phyloP scores from a whole-genome alignment of 495 filamentous ascomycete species.

The Melanomma pulvis-pyrius region DNA sequence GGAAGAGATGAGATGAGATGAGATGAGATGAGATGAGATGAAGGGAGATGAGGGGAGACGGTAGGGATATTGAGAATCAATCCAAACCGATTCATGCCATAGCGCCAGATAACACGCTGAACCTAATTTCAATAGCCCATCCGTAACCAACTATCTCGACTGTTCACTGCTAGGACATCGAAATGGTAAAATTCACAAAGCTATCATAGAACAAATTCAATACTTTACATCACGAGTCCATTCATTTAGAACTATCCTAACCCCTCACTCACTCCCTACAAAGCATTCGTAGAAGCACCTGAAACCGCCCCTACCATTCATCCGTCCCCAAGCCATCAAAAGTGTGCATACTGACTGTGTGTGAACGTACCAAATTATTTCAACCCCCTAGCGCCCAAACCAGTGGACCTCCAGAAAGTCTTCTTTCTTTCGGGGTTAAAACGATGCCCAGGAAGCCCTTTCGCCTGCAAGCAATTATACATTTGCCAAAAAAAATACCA shows the following conservation, averaged over 20 bases:
- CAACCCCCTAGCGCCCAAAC: conserved; percentile 10
- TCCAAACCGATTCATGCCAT: too few species aligned
- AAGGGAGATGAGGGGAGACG: conserved; percentile 72
- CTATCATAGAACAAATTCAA: conserved; percentile 35
- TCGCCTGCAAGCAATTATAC: background rate
- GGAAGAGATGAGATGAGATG: conserved; percentile 76
- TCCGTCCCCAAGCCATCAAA: background rate
- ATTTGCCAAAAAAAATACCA: background rate
- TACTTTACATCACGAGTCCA: background rate
- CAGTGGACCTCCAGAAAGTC: background rate
- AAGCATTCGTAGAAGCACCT: background rate
- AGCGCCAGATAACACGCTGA: too few species aligned
- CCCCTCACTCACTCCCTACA: background rate
- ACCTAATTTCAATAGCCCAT: too few species aligned
- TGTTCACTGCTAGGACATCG: too few species aligned
- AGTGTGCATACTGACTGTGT: background rate
- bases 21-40: conserved; percentile 67
- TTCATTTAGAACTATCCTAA: background rate
- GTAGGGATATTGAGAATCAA: background rate
- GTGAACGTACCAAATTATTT: background rate
- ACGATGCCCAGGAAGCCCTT: background rate
- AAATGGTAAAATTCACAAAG: too few species aligned
- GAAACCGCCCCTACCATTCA: too few species aligned
- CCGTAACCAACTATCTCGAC: too few species aligned
- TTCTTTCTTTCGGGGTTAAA: background rate